A percentile compares a stretch with the other conserved stretches of the same genome.
Conservation (phyloP, 108 stramenopile genomes). For the Epipyxis sp. region DNA sequence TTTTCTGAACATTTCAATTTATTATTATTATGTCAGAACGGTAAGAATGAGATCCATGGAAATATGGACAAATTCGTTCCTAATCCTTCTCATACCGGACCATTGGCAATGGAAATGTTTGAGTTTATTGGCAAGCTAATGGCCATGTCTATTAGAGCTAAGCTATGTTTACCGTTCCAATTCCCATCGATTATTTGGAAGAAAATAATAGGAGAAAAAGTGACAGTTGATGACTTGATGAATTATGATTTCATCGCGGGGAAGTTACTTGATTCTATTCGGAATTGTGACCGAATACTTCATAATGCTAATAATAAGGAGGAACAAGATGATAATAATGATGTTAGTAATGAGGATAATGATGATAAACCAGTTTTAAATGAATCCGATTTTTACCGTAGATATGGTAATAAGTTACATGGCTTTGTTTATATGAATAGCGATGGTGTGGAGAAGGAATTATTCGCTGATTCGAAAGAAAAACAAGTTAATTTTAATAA, state of each 20-base stretch:
- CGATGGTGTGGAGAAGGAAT: constrained; percentile 54
- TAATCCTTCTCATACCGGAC: constrained; percentile 43
- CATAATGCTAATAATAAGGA: not conserved
- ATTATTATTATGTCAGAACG: constrained; percentile 51
- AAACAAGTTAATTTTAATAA: constrained; percentile 52
- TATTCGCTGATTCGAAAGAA: constrained; percentile 47
- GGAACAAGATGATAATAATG: not conserved
- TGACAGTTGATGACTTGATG: constrained; percentile 38
- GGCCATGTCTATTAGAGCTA: constrained; percentile 53
- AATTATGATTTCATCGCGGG: constrained; percentile 34
- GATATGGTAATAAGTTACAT: not conserved
- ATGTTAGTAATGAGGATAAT: too few species aligned
- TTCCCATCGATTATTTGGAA: constrained; percentile 58
- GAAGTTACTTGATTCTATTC: not conserved
- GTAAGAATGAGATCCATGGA: not conserved
- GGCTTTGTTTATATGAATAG: not conserved
- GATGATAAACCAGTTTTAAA: not conserved
- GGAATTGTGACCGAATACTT: constrained; percentile 15
- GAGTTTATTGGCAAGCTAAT: constrained; percentile 56
- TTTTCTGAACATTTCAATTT: constrained; percentile 49
- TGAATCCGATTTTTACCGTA: not conserved
- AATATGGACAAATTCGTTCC: constrained; percentile 58
- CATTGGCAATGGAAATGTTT: constrained; percentile 53
- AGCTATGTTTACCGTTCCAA: constrained; percentile 50
- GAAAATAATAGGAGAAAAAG: constrained; percentile 40